Evolutionary conservation across 768 basidiomycete species (phyloP), one percentile per base, ranked within the genome.

Genomic region (Podaxis pistillaris): DNA sequence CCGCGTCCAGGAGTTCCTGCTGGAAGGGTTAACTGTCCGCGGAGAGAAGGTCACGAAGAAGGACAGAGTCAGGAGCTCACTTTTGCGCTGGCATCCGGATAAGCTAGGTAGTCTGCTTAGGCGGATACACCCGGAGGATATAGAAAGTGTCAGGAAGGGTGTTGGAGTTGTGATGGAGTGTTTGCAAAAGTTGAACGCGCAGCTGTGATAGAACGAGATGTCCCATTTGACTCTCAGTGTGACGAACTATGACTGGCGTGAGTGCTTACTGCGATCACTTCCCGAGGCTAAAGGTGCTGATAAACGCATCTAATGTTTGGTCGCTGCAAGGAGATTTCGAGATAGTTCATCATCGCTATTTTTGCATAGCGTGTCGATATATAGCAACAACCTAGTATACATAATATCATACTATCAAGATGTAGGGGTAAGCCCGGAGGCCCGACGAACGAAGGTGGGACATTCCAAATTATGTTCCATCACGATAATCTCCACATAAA

Each of bases 31-130:
- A 60, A 70, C 67, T 56, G 78, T 86, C 3, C 70, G 81, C 53
- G 73, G 75, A 22, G 78, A 74, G 33, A 73, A 65, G 0, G 74
- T 73, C 38, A 81, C 81, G 59, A 76, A 69, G 66, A 84, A 80
- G 72, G 85, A 86, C 49, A 75, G 82, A 44, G 73, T 91, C 5
- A 79, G 89, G 37, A 79, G 78, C 53, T 84, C 86, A 0, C 71
- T 92, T 49, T 72, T 91, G 60, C 79, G 86, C 8, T 90, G 86
- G 83, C 88, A 88, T 68, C 87, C 88, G 1, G 87, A 89, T 70
- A 89, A 88, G 74, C 74, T 83, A 66, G 76, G 80, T 3, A 60
- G 65, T 1, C 63, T 86, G 15, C 66, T 86, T n/a, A 64, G 69
- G 15, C 76, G 78, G 38, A 79, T 84, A 7, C 70, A 72, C 1